These are phyloP conservation scores for Phaseolus lunatus DNA, from an alignment of 306 rosid genomes.

Conservation along the genomic window DNA sequence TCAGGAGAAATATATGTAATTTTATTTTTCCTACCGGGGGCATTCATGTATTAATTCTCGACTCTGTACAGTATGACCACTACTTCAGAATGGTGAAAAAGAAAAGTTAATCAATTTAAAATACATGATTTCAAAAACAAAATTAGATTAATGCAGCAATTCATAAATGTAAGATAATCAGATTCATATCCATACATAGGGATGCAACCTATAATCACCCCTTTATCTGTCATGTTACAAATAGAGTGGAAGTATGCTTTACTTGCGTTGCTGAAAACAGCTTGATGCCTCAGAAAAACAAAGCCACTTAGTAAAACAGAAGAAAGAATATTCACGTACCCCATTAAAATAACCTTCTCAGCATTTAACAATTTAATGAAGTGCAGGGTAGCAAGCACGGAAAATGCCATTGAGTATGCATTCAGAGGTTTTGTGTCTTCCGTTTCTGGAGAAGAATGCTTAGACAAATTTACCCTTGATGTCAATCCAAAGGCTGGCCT, in stretches of 20 bases:
- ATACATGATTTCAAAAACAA: slow-evolving; percentile 16
- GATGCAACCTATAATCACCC: slow-evolving; percentile 19
- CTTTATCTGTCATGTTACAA: slow-evolving; percentile 7
- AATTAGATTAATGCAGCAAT: not conserved
- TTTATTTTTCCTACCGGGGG: slow-evolving; percentile 16
- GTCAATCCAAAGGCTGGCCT: slow-evolving; percentile 98
- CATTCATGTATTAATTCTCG: slow-evolving; percentile 19
- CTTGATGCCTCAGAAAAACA: slow-evolving; percentile 17
- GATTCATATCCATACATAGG: slow-evolving; percentile 17
- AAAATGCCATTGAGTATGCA: slow-evolving; percentile 83
- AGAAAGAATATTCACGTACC: slow-evolving; percentile 62
- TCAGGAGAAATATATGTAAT: not conserved
- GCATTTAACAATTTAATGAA: slow-evolving; percentile 72
- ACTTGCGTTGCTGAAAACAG: slow-evolving; percentile 13
- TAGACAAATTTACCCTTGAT: slow-evolving; percentile 60
- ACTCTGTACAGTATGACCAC: slow-evolving; percentile 2
- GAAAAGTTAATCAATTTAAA: slow-evolving; percentile 29
- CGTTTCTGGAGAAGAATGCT: slow-evolving; percentile 48
- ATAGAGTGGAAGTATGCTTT: not conserved
- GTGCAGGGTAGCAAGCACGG: slow-evolving; percentile 86
- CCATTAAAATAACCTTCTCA: slow-evolving; percentile 79
- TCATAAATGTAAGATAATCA: slow-evolving; percentile 9
- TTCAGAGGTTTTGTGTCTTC: slow-evolving; percentile 64
- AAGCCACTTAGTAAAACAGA: slow-evolving; percentile 24
- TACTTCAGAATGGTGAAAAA: slow-evolving; percentile 2